Evolutionary conservation across 192 early-diverging fungal species (phyloP), one percentile per base, ranked within the genome.

Genomic region (Coemansia sp.): DNA sequence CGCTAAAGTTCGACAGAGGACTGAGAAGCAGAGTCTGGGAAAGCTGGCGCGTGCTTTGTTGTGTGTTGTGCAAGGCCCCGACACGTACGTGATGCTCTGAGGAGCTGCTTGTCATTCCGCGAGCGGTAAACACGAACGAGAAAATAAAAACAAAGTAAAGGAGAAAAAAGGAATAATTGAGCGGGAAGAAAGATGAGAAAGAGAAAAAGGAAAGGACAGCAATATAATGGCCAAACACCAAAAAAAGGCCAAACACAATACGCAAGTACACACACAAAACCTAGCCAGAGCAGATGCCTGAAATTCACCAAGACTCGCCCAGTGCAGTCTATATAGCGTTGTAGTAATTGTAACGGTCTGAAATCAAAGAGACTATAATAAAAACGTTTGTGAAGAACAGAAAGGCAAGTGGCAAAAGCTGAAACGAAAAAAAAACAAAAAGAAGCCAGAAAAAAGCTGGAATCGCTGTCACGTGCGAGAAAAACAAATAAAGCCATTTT

Each of bases 21-120:
- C 68, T 67, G 34, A 66, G 72, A 29, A 61, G 67, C 28, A 75
- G 22, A 20, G 58, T 66, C 10, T 58, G 39, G 11, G 66, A 68
- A 18, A 61, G 18, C n/a, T 60, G 45, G 4, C 50, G 30, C 30
- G 20, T 5, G 18, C 62, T 46, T 59, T 46, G 39, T n/a, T 35
- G 14, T 18, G 27, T 54, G 19, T 20, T 54, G 52, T 70, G 47
- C 36, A 27, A 50, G 19, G 56, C 32, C 53, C 53, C 47, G 45
- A 55, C 58, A 14, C 52, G 29, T n/a, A 62, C 47, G 46, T 39
- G 34, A 55, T 62, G 64, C 56, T 67, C 64, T 34, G 60, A 47
- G 34, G 64, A 62, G 60, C 50, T 14, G 49, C 52, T 57, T n/a
- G 58, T 49, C 69, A 72, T 72, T 66, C 69, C 64, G 42, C 34